Percentiles rank a stretch among this genome's conserved stretches.
Evolutionary conservation across 495 filamentous ascomycete genomes (phyloP).

Genomic region (Aspergillus diversus): DNA sequence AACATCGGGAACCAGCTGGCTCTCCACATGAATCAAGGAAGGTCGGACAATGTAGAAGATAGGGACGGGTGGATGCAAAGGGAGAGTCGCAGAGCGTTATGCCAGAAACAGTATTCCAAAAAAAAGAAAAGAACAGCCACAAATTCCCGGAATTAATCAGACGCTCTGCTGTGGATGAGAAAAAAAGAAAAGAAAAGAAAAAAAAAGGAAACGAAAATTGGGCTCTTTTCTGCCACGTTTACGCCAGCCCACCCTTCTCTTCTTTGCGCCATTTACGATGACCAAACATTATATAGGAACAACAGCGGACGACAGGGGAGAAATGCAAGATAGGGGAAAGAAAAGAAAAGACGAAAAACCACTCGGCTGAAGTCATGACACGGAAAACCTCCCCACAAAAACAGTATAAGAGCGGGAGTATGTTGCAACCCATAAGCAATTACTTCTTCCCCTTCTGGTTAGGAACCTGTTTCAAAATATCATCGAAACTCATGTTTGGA

Average conservation of each 20-base stretch:
- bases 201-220: conserved; percentile 16
- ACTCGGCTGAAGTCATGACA: conserved; percentile 1
- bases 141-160: conserved; percentile 20
- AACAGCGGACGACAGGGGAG: conserved; percentile 16
- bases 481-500: conserved; percentile 57
- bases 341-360: not conserved
- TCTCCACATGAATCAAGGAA: not conserved
- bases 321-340: conserved; percentile 14
- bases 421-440: conserved; percentile 5
- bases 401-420: conserved; percentile 14
- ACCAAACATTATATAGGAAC: conserved; percentile 23
- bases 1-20: not conserved
- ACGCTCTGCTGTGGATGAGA: conserved; percentile 18
- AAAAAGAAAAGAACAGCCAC: conserved; percentile 9
- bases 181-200: conserved; percentile 11
- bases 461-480: conserved; percentile 53
- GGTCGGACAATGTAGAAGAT: not conserved
- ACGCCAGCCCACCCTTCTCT: conserved; percentile 34
- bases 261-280: conserved; percentile 39
- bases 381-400: not conserved
- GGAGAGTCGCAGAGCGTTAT: not conserved
- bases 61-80: not conserved
- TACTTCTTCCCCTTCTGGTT: conserved; percentile 50
- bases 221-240: conserved; percentile 22
- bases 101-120: conserved; percentile 19